Conservation (phyloP, 768 basidiomycete species). For the Cystofilobasidium capitatum region DNA sequence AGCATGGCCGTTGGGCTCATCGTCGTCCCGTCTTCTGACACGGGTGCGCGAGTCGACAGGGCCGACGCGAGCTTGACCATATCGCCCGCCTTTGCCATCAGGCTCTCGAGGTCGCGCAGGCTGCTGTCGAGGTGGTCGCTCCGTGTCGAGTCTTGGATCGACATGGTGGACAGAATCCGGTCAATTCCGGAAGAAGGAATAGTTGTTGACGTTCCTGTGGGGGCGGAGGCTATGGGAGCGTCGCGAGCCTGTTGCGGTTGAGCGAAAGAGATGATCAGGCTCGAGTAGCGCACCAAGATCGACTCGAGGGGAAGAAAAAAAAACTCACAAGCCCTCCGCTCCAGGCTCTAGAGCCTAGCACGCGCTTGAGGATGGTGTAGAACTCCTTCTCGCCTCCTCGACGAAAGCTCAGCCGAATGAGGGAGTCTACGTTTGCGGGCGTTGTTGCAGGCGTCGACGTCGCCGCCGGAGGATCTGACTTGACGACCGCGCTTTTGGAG, state of each 20-base stretch:
- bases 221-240: background rate
- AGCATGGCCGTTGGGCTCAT: slow-evolving; percentile 46
- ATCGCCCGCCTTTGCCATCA: slow-evolving; percentile 83
- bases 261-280: background rate
- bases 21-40: slow-evolving; percentile 16
- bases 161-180: background rate
- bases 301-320: background rate
- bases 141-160: background rate
- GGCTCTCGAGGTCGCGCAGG: slow-evolving; percentile 73
- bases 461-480: background rate
- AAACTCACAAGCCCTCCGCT: slow-evolving; percentile 44
- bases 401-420: slow-evolving; percentile 79
- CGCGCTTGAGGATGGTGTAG: slow-evolving; percentile 64
- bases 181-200: background rate
- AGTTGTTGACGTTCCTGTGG: background rate
- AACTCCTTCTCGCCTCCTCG: slow-evolving; percentile 79
- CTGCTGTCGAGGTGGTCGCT: slow-evolving; percentile 35
- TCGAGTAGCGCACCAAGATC: background rate
- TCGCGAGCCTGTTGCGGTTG: background rate
- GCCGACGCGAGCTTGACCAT: slow-evolving; percentile 81
- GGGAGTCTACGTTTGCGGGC: slow-evolving; percentile 6
- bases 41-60: slow-evolving; percentile 47
- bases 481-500: slow-evolving; percentile 26
- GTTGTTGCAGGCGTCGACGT: background rate
- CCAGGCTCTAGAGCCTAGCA: slow-evolving; percentile 65